Conservation (phyloP, 1,139 yeast genomes). For the Diutina catenulata region DNA sequence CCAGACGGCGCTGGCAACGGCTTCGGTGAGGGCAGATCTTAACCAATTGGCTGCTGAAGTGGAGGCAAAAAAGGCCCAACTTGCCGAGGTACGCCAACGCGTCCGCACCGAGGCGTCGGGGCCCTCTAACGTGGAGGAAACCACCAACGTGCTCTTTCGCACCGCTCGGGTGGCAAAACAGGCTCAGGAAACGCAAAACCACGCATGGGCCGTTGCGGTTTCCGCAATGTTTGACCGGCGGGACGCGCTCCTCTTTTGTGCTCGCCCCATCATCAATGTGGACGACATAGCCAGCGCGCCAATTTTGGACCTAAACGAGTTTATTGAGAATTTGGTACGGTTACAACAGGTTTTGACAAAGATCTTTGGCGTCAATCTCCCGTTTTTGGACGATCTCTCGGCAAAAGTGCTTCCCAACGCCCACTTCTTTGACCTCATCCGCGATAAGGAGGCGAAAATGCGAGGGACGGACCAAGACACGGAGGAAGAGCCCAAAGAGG, state of each 20-base stretch:
- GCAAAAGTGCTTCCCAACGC: conserved; percentile 20
- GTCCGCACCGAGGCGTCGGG: not conserved
- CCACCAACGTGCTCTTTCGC: not conserved
- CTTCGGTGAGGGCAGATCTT: not conserved
- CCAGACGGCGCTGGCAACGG: not conserved
- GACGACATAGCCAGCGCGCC: conserved; percentile 1
- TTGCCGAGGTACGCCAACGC: not conserved
- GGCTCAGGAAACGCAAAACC: not conserved
- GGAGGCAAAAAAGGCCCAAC: not conserved
- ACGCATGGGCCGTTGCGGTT: not conserved
- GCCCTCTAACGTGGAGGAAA: not conserved
- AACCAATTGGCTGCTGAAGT: not conserved
- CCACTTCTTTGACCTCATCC: conserved; percentile 24
- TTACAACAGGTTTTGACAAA: conserved; percentile 20
- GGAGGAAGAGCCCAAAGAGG: conserved; percentile 7
- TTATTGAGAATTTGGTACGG: conserved; percentile 26
- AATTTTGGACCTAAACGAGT: conserved; percentile 18
- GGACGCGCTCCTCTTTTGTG: not conserved
- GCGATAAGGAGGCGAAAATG: conserved; percentile 21
- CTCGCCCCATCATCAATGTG: conserved; percentile 2
- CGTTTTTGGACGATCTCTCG: conserved; percentile 21
- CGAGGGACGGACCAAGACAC: conserved; percentile 12
- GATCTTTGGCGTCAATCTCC: conserved; percentile 18
- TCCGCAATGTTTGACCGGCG: conserved; percentile 3
- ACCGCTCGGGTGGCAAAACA: not conserved